phyloP scores from a whole-genome alignment of 805 yeast species.

The Teunomyces aglyptinius region DNA sequence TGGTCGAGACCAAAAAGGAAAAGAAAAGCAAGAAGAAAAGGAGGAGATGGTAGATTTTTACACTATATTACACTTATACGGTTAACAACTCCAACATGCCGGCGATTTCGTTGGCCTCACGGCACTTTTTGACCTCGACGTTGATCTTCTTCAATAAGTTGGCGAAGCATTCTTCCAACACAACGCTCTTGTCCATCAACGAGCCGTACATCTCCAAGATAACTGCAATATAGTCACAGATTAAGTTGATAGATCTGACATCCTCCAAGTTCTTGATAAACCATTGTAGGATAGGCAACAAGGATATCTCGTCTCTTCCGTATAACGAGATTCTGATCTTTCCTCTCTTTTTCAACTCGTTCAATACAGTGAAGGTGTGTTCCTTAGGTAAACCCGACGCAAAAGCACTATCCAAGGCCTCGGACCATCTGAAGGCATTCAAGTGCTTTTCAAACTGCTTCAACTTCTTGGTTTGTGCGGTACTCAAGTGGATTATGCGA shows the following conservation, averaged over 20 bases:
- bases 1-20: not conserved
- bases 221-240: constrained; percentile 67
- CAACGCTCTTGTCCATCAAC: constrained; percentile 70
- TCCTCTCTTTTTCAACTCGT: constrained; percentile 85
- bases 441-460: constrained; percentile 81
- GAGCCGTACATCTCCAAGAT: constrained; percentile 73
- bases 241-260: constrained; percentile 61
- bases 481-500: constrained; percentile 58
- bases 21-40: constrained; percentile 8
- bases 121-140: constrained; percentile 71
- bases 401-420: constrained; percentile 87
- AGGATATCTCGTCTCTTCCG: constrained; percentile 79
- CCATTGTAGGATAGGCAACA: constrained; percentile 89
- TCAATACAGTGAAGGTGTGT: constrained; percentile 74
- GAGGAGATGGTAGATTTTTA: constrained; percentile 4
- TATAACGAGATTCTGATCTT: constrained; percentile 78
- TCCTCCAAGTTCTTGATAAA: constrained; percentile 74
- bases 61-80: constrained; percentile 26
- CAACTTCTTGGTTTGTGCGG: constrained; percentile 56
- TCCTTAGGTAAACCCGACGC: constrained; percentile 76
- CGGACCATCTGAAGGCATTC: constrained; percentile 87
- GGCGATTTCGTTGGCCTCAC: constrained; percentile 83
- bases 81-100: constrained; percentile 92
- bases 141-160: constrained; percentile 61
- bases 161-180: constrained; percentile 68